phyloP scores from a whole-genome alignment of 768 basidiomycete genomes.

The Dendrothele bispora region DNA sequence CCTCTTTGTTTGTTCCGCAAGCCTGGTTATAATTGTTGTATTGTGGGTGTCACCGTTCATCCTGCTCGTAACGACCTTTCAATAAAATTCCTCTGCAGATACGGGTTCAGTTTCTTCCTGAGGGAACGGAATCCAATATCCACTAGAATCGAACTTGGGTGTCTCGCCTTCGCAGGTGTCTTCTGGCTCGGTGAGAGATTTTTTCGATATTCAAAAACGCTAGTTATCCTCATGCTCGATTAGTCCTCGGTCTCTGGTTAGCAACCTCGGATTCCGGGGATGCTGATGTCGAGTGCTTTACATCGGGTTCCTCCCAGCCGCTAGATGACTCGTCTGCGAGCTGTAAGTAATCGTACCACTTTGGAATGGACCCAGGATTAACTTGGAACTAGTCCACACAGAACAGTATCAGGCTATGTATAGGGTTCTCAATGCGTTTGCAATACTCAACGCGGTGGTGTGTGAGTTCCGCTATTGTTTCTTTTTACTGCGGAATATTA shows the following conservation, averaged over 20 bases:
- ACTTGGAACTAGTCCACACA: slow-evolving; percentile 59
- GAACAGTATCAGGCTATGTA: slow-evolving; percentile 91
- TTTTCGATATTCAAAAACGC: not conserved
- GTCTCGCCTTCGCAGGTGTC: slow-evolving; percentile 66
- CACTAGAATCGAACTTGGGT: slow-evolving; percentile 70
- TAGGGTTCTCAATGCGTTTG: slow-evolving; percentile 77
- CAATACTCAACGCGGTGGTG: slow-evolving; percentile 73
- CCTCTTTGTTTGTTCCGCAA: slow-evolving; percentile 74
- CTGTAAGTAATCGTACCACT: slow-evolving; percentile 48
- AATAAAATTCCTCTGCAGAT: slow-evolving; percentile 34
- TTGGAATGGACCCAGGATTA: slow-evolving; percentile 9
- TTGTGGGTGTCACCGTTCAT: slow-evolving; percentile 47
- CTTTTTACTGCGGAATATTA: slow-evolving; percentile 9
- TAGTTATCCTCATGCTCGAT: slow-evolving; percentile 5
- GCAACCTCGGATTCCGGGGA: slow-evolving; percentile 74
- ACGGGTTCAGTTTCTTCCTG: slow-evolving; percentile 63
- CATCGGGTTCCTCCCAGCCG: slow-evolving; percentile 48
- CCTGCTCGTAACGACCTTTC: not conserved
- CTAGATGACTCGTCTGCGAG: slow-evolving; percentile 58
- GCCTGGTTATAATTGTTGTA: slow-evolving; percentile 63
- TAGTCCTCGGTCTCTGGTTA: slow-evolving; percentile 75
- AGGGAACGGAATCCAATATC: slow-evolving; percentile 75
- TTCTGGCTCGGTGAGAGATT: slow-evolving; percentile 72
- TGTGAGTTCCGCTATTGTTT: slow-evolving; percentile 39
- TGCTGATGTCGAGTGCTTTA: slow-evolving; percentile 82